Evolutionary conservation across 2,329 filamentous ascomycete genomes (phyloP).

Genomic region (Bisporella sp.): DNA sequence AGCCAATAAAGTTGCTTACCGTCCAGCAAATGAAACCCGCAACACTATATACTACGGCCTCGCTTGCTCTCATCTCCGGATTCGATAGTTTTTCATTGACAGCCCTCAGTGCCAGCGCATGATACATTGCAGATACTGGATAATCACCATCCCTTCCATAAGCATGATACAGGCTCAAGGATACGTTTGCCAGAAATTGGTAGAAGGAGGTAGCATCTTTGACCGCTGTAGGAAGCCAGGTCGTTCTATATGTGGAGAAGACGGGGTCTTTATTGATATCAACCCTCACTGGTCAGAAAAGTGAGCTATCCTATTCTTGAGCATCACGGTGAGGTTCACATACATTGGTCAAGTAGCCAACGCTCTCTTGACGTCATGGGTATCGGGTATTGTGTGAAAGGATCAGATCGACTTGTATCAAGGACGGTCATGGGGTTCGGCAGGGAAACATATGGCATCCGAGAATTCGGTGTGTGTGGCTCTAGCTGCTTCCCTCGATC

Average conservation of each 20-base stretch:
- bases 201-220: constrained; percentile 1
- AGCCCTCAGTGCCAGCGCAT: background rate
- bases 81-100: background rate
- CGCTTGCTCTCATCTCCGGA: background rate
- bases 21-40: background rate
- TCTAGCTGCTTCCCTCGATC: too few species aligned
- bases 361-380: too few species aligned
- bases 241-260: background rate
- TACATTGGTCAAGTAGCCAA: too few species aligned
- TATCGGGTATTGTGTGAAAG: too few species aligned
- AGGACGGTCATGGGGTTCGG: too few species aligned
- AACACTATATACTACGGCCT: background rate
- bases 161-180: background rate
- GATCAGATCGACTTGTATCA: too few species aligned
- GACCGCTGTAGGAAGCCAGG: constrained; percentile 4
- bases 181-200: constrained; percentile 4
- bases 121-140: background rate
- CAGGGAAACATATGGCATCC: too few species aligned
- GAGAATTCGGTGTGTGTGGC: too few species aligned
- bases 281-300: too few species aligned
- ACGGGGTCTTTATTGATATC: too few species aligned
- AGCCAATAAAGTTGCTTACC: background rate
- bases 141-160: background rate
- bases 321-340: too few species aligned
- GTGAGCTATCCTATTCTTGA: too few species aligned